Evolutionary conservation across 768 basidiomycete species (phyloP).

Genomic region (Trametes maxima): DNA sequence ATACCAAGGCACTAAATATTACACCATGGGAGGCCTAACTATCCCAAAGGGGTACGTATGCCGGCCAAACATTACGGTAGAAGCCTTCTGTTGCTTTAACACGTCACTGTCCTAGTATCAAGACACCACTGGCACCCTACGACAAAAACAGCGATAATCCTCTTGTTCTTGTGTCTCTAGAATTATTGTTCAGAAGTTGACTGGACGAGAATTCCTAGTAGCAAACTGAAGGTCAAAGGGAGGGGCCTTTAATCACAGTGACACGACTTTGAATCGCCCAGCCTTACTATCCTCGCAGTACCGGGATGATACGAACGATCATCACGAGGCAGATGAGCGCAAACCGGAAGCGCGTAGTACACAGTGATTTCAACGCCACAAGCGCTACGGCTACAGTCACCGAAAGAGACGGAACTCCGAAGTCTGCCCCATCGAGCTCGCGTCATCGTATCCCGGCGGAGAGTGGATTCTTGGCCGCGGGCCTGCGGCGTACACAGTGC

Average conservation of each 20-base stretch:
- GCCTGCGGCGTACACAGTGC: constrained; percentile 16
- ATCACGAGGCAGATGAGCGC: constrained; percentile 8
- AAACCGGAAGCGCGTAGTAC: neutral
- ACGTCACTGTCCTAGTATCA: too few relatives aligned
- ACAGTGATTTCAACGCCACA: neutral
- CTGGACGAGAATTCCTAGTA: too few relatives aligned
- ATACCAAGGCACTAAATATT: too few relatives aligned
- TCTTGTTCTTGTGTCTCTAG: too few relatives aligned
- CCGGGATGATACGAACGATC: neutral
- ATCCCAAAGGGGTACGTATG: too few relatives aligned
- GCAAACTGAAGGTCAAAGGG: too few relatives aligned
- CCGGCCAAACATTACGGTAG: too few relatives aligned
- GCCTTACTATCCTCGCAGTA: neutral
- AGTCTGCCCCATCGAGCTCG: constrained; percentile 16
- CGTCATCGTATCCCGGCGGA: constrained; percentile 24
- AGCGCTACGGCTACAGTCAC: constrained; percentile 1
- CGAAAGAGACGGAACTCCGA: constrained; percentile 18
- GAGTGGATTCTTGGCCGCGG: constrained; percentile 18
- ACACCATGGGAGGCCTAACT: too few relatives aligned
- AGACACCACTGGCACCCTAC: too few relatives aligned
- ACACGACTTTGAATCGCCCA: neutral
- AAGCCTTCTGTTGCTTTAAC: too few relatives aligned
- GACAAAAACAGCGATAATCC: too few relatives aligned
- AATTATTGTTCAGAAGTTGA: too few relatives aligned
- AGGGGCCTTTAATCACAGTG: neutral